A percentile compares a stretch with the other conserved stretches of the same genome.
These are phyloP conservation scores for Pyrenophora tritici-repentis DNA, from an alignment of 2,329 filamentous ascomycete genomes.

Conservation along the genomic window DNA sequence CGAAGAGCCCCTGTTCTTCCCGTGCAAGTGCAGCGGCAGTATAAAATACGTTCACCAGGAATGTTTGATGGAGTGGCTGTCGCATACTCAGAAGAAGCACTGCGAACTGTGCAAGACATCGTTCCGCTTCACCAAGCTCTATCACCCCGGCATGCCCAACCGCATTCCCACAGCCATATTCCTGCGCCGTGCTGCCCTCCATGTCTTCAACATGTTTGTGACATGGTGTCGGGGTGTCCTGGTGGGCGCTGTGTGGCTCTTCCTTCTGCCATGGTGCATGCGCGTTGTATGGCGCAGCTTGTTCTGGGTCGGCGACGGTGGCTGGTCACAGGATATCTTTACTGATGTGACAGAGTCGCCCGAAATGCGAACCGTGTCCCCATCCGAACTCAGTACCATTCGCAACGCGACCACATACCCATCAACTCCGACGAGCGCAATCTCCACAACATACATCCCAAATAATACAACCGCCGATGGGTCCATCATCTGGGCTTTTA, in stretches of 20 bases:
- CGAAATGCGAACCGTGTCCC: conserved; percentile 1
- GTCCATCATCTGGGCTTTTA: conserved; percentile 53
- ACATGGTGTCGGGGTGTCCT: conserved; percentile 79
- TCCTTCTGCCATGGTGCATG: conserved; percentile 87
- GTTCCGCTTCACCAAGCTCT: conserved; percentile 97
- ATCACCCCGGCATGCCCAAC: conserved; percentile 90
- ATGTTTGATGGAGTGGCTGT: conserved; percentile 98
- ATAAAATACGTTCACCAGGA: conserved; percentile 99
- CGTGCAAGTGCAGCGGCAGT: conserved; percentile 98
- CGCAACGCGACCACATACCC: conserved; percentile 26
- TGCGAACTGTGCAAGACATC: conserved; percentile 99
- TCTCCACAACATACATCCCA: conserved; percentile 49
- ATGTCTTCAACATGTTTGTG: conserved; percentile 71
- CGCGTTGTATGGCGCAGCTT: conserved; percentile 89
- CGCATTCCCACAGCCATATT: conserved; percentile 82
- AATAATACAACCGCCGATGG: conserved; percentile 48
- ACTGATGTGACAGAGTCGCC: conserved; percentile 12
- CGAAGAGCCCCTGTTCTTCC: conserved; percentile 90
- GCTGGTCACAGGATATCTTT: conserved; percentile 60
- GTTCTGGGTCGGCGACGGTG: conserved; percentile 90
- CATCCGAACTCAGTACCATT: conserved; percentile 23
- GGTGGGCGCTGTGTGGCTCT: conserved; percentile 85
- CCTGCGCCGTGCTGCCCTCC: conserved; percentile 74
- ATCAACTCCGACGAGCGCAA: conserved; percentile 38
- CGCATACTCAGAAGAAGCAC: conserved; percentile 98